Percentiles rank a stretch among this genome's conserved stretches.
Evolutionary conservation across 306 rosid species (phyloP).

Genomic region (Datisca glomerata): DNA sequence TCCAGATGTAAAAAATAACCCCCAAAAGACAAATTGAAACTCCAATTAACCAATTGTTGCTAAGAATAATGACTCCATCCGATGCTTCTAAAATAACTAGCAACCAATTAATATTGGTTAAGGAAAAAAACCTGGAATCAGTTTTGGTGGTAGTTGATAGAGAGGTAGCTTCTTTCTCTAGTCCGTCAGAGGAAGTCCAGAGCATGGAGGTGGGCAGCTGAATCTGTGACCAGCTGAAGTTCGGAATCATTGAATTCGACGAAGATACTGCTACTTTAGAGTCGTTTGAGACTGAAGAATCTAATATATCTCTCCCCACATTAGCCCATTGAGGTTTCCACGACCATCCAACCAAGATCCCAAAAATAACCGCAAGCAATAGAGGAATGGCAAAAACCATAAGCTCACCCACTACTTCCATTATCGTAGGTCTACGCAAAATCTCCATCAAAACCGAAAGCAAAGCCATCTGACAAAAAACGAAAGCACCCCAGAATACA

Average conservation of each 20-base stretch:
- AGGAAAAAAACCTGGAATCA: constrained; percentile 27
- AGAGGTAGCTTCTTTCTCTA: constrained; percentile 11
- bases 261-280: not conserved
- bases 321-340: constrained; percentile 87
- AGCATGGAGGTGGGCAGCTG: constrained; percentile 28
- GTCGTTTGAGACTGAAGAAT: constrained; percentile 16
- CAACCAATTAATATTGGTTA: constrained; percentile 2
- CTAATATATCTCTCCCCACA: constrained; percentile 28
- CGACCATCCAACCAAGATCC: constrained; percentile 79
- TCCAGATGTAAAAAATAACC: not conserved
- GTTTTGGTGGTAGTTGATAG: constrained; percentile 14
- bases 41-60: not conserved
- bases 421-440: constrained; percentile 26
- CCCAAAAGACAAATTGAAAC: not conserved
- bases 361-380: constrained; percentile 63
- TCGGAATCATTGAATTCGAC: constrained; percentile 13
- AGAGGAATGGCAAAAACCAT: constrained; percentile 45
- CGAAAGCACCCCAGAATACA: too few relatives aligned
- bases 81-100: not conserved
- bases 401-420: constrained; percentile 32
- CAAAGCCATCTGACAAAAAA: constrained; percentile 24
- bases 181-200: constrained; percentile 16
- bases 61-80: not conserved
- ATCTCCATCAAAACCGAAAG: constrained; percentile 34
- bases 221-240: constrained; percentile 30